Evolutionary conservation across 1,284 basidiomycete genomes (phyloP), one percentile per base, ranked within the genome.

Genomic region (Microbotryum silenes-acaulis): DNA sequence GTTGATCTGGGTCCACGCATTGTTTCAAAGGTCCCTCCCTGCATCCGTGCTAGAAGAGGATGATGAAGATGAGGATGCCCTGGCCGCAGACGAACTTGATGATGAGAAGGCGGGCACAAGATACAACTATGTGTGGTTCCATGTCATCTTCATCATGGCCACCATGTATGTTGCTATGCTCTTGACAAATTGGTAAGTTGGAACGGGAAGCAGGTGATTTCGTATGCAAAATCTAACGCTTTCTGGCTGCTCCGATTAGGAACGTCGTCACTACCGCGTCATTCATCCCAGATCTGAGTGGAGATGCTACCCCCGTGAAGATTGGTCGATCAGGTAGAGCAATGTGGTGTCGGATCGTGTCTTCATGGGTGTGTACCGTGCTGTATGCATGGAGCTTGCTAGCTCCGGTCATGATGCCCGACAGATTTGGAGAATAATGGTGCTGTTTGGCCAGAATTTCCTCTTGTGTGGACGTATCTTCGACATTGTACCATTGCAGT

Each of bases 271-370:
- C 77, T 49, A 73, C 77, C 44, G 54, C 56, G n/a, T 20, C 54
- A 6, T 8, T 47, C 6, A 21, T 31, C 29, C 16, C 49, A 8
- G 55, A n/a, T n/a, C 25, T 25, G 37, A 53, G 51, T 23, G 48
- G 50, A 2, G 66, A 65, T 21, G 69, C 56, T 20, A 59, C 56
- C 44, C 87, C 94, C 70, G 91, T 97, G 44, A 92, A 90, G 76
- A 97, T 98, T 61, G 94, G 94, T 25, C 84, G 91, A 53, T 94
- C 91, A 12, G 89, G 92, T 73, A 87, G 89, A 6, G 91, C 94
- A 4, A 98, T 99, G 94, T 98, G 96, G 94, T 97, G 97, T 89
- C 81, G 96, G 6, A 83, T 97, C 51, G 87, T 97, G 44, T 93
- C 90, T 53, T 89, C 89, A 71, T 99, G 93, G 92, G 81, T 93